Conservation (phyloP, 2,329 filamentous ascomycete genomes). For the Fusarium camptoceras region DNA sequence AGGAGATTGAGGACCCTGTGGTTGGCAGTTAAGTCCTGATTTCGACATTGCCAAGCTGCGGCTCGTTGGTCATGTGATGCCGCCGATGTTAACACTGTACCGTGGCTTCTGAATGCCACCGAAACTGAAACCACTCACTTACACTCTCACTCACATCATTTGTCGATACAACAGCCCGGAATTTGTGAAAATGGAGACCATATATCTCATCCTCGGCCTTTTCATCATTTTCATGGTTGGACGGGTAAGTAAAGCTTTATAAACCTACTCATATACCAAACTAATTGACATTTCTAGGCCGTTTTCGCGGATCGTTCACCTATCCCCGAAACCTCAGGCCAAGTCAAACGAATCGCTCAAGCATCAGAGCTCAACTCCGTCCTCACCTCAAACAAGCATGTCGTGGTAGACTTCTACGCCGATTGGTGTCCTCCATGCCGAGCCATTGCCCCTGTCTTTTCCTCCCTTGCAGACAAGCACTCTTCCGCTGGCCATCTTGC, state of each 20-base stretch:
- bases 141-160: neutral
- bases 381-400: conserved; percentile 60
- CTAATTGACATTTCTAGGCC: conserved; percentile 18
- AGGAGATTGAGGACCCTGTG: too few relatives aligned
- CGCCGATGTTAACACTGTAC: neutral
- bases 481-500: conserved; percentile 62
- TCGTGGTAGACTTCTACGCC: conserved; percentile 87
- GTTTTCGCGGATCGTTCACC: conserved; percentile 45
- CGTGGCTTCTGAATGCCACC: neutral
- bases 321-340: conserved; percentile 55
- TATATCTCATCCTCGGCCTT: conserved; percentile 37
- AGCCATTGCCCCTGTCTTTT: conserved; percentile 79
- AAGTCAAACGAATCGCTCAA: conserved; percentile 51
- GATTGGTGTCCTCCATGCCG: conserved; percentile 95
- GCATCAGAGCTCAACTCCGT: conserved; percentile 45
- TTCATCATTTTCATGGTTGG: conserved; percentile 32
- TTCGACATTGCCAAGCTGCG: neutral
- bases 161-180: too few relatives aligned
- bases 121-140: neutral
- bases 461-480: conserved; percentile 40
- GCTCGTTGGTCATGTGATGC: conserved; percentile 21
- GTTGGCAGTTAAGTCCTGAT: too few relatives aligned
- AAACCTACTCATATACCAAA: neutral
- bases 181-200: conserved; percentile 31
- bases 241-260: conserved; percentile 12